Base-by-base conservation (phyloP, 2,329 filamentous ascomycete species). In the Beauveria sp. region DNA sequence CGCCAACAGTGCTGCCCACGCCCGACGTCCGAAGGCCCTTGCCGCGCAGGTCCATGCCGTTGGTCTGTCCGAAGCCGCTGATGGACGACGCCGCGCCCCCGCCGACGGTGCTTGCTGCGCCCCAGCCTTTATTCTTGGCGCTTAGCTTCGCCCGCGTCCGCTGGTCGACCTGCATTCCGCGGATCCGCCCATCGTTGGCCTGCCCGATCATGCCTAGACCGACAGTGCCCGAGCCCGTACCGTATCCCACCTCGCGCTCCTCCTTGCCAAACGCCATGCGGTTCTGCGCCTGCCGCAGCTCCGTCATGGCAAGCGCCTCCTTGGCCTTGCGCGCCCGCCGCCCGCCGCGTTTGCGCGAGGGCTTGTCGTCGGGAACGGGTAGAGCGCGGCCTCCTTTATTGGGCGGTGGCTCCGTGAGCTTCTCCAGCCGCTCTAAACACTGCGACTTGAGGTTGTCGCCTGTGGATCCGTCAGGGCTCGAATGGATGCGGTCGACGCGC, bases 111-210 rank as follows among this genome's bases (percentile, higher is more conserved):
- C 87, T 87, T 74, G 85, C 81, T 50, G 82, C 86, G 60, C 93
- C 93, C 95, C 95, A 99, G 28, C 95, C 95, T 69, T 96, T 93
- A 76, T 93, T 96, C 78, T 96, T 97, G 72, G 93, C 93, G 70
- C 89, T 91, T 49, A 99, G 85, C 73, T 96, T 97, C 50, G 95
- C 95, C 62, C 91, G 86, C 4, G 95, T 99, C 63, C 93, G 87
- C 72, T 95, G 89, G 72, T 99, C 95, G 70, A 99, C 89, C 75
- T 97, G 93, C 56, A 90, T 82, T 40, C 87, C 88, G 62, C 95
- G 89, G 65, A 99, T 90, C 14, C 90, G 86, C n/a, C 95, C 95
- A 65, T 93, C 91, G 71, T 93, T 90, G 65, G 86, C 80, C 69
- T 91, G 87, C 1, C 95, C 95, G 65, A 99, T 93, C 95, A 98